Evolutionary conservation across 495 filamentous ascomycete species (phyloP).

Genomic region (Penicillium coprophilum): DNA sequence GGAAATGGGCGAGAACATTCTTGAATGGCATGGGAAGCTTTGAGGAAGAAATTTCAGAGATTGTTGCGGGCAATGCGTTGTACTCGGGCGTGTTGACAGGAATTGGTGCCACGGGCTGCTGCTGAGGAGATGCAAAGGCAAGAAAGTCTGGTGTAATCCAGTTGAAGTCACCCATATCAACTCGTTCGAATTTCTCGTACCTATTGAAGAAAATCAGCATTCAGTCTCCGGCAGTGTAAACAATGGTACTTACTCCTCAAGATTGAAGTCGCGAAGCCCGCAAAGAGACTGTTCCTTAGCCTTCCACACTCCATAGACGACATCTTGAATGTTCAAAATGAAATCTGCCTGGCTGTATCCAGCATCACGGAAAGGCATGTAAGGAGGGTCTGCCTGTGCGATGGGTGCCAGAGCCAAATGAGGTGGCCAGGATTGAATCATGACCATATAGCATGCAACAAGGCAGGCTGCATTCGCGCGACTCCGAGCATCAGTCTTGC

Average conservation of each 20-base stretch:
- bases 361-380: constrained; percentile 98
- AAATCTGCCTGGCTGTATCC: constrained; percentile 99
- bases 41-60: constrained; percentile 61
- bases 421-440: constrained; percentile 97
- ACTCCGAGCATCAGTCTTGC: constrained; percentile 85
- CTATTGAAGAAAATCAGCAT: constrained; percentile 40
- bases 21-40: constrained; percentile 81
- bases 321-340: constrained; percentile 88
- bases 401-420: constrained; percentile 96
- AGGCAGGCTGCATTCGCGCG: constrained; percentile 96
- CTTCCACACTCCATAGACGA: constrained; percentile 98
- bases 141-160: constrained; percentile 95
- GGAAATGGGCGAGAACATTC: constrained; percentile 90
- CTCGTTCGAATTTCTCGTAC: constrained; percentile 90
- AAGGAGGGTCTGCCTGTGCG: constrained; percentile 89
- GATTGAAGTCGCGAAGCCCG: constrained; percentile 80
- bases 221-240: neutral
- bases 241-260: constrained; percentile 73
- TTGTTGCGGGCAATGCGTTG: constrained; percentile 64
- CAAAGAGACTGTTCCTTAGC: constrained; percentile 93
- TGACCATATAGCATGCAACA: constrained; percentile 95
- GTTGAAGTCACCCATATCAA: constrained; percentile 99
- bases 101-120: constrained; percentile 68
- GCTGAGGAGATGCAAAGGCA: constrained; percentile 93
- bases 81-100: constrained; percentile 68